Evolutionary conservation across 495 filamentous ascomycete genomes (phyloP), one percentile per base, ranked within the genome.

Genomic region (Pyronema domesticum): DNA sequence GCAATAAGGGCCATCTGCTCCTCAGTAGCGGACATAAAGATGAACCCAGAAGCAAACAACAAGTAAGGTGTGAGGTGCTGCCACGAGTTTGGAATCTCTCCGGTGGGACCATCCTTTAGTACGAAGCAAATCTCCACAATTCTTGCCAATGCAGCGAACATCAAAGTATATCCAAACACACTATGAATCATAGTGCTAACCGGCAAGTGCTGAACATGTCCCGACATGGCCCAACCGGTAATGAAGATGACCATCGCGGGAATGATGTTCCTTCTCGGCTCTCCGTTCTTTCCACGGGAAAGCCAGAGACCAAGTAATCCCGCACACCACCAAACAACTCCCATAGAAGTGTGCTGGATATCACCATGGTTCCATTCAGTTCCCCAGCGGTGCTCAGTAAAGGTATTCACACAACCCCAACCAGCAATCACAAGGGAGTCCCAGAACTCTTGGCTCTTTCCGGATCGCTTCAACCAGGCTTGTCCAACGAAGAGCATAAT

Each of bases 361-460:
- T 98, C 91, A 64, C 95, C 95, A 63, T 78, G 76, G n/a, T 83
- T 89, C 91, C 91, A 98, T 1, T 76, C 71, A 0, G 72, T 70
- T 37, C 93, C 93, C 91, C 91, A 98, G 37, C 84, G 77, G 67
- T 98, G 91, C 67, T 96, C 91, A 13, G 93, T 96, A 66, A 98
- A 96, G 37, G 93, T 96, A 67, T 96, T 98, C 68, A 98, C 80
- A 65, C 84, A 86, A 13, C 59, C 91, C 91, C 91, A 98, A 8
- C 81, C 78, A 1, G 88, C 82, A 64, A 98, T 98, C 37, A 96
- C 73, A 9, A 83, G 67, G 46, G 83, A 89, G 68, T 98, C 91
- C 70, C 91, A 96, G 74, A 98, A 98, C 68, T 98, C 91, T 69
- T 96, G 91, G 53, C 85, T 89, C 19, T 86, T 78, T 14, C 89